These are phyloP conservation scores for Stereum hirsutum DNA, from an alignment of 1,284 basidiomycete species.

Conservation along the genomic window DNA sequence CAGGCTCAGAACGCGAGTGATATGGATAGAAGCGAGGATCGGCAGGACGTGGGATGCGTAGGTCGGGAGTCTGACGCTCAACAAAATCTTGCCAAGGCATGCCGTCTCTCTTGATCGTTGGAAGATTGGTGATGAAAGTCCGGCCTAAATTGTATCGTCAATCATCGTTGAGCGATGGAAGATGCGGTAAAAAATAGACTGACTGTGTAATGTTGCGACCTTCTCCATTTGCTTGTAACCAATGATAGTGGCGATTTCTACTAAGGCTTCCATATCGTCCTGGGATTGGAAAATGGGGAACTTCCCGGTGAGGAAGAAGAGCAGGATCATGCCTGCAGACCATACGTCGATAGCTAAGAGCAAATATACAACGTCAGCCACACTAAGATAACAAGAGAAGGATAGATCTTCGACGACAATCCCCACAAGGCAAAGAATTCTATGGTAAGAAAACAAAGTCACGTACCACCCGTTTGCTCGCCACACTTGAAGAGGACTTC, in stretches of 20 bases:
- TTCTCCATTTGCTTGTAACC: constrained; percentile 82
- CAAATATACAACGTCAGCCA: too few relatives aligned
- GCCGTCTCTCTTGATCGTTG: constrained; percentile 58
- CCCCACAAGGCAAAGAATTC: constrained; percentile 3
- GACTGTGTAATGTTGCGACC: constrained; percentile 86
- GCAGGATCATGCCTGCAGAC: constrained; percentile 88
- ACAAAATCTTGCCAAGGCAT: constrained; percentile 68
- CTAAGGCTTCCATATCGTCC: constrained; percentile 91
- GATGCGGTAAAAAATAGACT: constrained; percentile 23
- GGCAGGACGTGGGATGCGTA: constrained; percentile 47
- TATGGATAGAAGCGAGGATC: constrained; percentile 50
- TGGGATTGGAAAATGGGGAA: constrained; percentile 94
- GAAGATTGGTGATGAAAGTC: constrained; percentile 80
- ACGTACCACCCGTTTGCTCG: constrained; percentile 84
- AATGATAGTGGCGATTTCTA: constrained; percentile 90
- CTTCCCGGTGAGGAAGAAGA: constrained; percentile 88
- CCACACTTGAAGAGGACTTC: constrained; percentile 95
- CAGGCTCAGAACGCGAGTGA: constrained; percentile 11
- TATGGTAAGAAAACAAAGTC: background rate
- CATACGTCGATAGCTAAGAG: constrained; percentile 92
- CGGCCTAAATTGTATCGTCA: constrained; percentile 72
- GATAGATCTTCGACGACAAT: constrained; percentile 4
- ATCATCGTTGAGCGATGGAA: too few relatives aligned
- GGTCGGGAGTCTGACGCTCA: constrained; percentile 65
- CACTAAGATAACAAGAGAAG: background rate